Evolutionary conservation across 2,329 filamentous ascomycete genomes (phyloP).

Genomic region (Cladosporium sp.): DNA sequence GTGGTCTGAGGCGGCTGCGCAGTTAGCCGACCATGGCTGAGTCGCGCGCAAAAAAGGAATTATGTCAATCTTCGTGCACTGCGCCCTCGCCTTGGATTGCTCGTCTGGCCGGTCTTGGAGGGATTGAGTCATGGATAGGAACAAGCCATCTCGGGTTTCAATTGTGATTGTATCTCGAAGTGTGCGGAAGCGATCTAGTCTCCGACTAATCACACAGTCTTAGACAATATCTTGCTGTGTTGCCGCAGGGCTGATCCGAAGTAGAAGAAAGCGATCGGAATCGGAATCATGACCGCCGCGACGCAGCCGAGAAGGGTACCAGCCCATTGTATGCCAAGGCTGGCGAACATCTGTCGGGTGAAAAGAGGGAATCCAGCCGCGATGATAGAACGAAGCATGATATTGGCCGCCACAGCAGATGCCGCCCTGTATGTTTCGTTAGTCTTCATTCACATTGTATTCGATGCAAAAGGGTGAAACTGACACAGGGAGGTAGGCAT

Average conservation of each 20-base stretch:
- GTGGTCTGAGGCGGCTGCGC: no score
- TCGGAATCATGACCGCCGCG: constrained; percentile 11
- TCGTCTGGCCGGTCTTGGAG: no score
- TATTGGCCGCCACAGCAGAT: constrained; percentile 12
- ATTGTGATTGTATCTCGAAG: no score
- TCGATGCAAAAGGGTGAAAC: constrained; percentile 8
- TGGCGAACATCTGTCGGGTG: constrained; percentile 11
- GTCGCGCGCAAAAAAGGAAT: no score
- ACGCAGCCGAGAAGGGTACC: constrained; percentile 11
- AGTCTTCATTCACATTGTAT: neutral
- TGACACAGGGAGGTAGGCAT: constrained; percentile 37
- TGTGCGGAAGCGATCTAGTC: no score
- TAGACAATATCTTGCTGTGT: constrained; percentile 6
- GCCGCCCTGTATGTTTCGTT: neutral
- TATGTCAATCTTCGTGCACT: no score
- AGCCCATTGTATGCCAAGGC: constrained; percentile 14
- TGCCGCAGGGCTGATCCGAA: constrained; percentile 5
- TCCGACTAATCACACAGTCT: neutral
- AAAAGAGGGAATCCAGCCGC: constrained; percentile 11
- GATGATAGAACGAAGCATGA: constrained; percentile 12
- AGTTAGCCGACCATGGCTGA: no score
- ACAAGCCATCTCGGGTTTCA: no score
- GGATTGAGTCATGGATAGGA: no score
- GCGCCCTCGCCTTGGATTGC: no score
- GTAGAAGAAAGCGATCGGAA: constrained; percentile 8